A percentile compares a stretch with the other conserved stretches of the same genome.
Evolutionary conservation across 2,329 filamentous ascomycete genomes (phyloP).

Genomic region (Pseudogymnoascus sp.): DNA sequence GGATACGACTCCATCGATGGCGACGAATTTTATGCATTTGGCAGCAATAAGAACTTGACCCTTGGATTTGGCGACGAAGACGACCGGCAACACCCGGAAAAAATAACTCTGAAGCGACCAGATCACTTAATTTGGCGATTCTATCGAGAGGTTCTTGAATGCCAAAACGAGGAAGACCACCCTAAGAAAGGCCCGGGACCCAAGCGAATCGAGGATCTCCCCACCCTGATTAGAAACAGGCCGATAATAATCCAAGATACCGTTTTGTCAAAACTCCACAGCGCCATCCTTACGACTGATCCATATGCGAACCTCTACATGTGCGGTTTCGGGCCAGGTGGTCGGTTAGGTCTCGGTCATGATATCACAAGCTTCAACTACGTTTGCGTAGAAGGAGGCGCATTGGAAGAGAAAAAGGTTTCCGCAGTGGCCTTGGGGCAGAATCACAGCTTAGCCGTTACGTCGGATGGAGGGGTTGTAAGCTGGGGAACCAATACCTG

Average conservation of each 20-base stretch:
- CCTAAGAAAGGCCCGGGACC: conserved; percentile 13
- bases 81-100: conserved; percentile 87
- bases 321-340: conserved; percentile 84
- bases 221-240: conserved; percentile 60
- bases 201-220: conserved; percentile 45
- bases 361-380: conserved; percentile 86
- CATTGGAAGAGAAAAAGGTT: conserved; percentile 64
- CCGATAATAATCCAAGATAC: conserved; percentile 73
- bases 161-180: conserved; percentile 28
- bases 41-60: conserved; percentile 91
- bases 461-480: conserved; percentile 80
- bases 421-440: conserved; percentile 76
- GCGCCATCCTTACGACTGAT: conserved; percentile 78
- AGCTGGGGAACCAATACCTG: conserved; percentile 87
- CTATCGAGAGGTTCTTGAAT: conserved; percentile 55
- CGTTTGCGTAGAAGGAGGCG: conserved; percentile 68
- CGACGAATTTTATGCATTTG: conserved; percentile 87
- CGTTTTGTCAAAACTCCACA: conserved; percentile 83
- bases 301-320: conserved; percentile 85
- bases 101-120: conserved; percentile 66
- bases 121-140: conserved; percentile 68
- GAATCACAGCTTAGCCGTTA: conserved; percentile 81
- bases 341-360: conserved; percentile 79
- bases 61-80: conserved; percentile 93
- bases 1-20: conserved; percentile 39